Base-by-base conservation (phyloP, 495 filamentous ascomycete species). In the Sporormia fimetaria region DNA sequence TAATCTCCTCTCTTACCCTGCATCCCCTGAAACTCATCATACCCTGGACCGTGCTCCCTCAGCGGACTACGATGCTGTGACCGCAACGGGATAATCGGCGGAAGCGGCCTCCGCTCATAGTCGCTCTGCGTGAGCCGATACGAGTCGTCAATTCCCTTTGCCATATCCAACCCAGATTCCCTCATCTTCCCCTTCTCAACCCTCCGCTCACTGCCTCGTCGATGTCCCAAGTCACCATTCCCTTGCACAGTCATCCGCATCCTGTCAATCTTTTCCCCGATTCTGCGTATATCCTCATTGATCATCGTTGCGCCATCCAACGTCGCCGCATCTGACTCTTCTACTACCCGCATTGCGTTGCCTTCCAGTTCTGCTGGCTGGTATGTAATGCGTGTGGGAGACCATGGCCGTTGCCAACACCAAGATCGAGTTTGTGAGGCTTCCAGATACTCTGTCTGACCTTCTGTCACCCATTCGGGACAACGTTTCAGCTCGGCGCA, bases 401-500 rank as follows among this genome's bases (percentile, higher is more conserved):
- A 34, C 50, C 50, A 54, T 4, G 35, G 6, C 12, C 50, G 39
- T 15, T 49, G 44, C 50, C 50, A 54, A 37, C 50, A 54, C 34
- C 37, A 54, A 11, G 24, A 34, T 0, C 44, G 39, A 10, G 24
- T 44, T 31, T 54, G 50, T 8, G 40, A 31, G 12, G 50, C 50
- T 24, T 54, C 50, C 18, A 43, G 22, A 23, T 36, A 15, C 25
- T 44, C 44, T 15, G 28, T 15, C 27, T 44, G 33, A 2, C 45
- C 40, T 14, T 35, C 33, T 23, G 50, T 49, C 4, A 49, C 50
- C 50, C 50, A 54, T 11, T 48, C 44, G 14, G 50, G 50, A 12
- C 34, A 40, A 30, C 50, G 44, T 27, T 46, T 49, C 18, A 54
- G 28, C 20, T 54, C 50, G 0, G 50, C 37, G 33, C 69, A 75